A percentile compares a stretch with the other conserved stretches of the same genome.
Evolutionary conservation across 2,329 filamentous ascomycete species (phyloP).

Genomic region (Graphilbum sp.): DNA sequence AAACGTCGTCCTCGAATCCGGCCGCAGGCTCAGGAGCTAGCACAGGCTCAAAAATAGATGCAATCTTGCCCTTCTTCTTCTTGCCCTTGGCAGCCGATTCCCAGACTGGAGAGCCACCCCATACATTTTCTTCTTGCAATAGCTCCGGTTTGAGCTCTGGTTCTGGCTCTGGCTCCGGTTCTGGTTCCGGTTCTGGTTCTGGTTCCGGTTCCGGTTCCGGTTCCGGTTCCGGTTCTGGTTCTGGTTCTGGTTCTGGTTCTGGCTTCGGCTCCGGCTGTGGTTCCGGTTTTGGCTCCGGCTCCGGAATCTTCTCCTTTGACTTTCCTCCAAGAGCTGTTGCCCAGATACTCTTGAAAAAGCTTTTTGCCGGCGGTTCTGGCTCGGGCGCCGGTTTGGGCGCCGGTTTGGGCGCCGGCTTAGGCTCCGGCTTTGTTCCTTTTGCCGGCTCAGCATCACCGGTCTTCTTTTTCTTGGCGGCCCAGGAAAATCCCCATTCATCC

Average conservation of each 20-base stretch:
- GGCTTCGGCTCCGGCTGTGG: neutral
- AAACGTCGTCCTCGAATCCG: too few relatives aligned
- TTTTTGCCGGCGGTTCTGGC: slow-evolving; percentile 1
- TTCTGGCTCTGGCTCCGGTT: too few relatives aligned
- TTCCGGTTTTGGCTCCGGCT: neutral
- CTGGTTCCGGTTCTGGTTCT: neutral
- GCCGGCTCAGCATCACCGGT: slow-evolving; percentile 13
- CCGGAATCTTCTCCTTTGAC: neutral
- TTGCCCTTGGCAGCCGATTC: slow-evolving; percentile 13
- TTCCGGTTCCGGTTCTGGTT: slow-evolving; percentile 12
- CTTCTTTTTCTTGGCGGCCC: slow-evolving; percentile 27
- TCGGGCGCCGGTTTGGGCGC: neutral
- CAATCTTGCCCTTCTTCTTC: slow-evolving; percentile 14
- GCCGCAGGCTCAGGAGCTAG: too few relatives aligned
- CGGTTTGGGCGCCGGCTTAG: neutral
- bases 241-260: neutral
- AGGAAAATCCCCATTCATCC: slow-evolving; percentile 25
- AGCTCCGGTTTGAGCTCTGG: too few relatives aligned
- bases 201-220: slow-evolving; percentile 5
- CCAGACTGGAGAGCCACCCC: too few relatives aligned
- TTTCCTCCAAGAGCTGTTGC: neutral
- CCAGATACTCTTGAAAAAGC: neutral
- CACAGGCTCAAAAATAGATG: too few relatives aligned
- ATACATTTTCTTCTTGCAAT: slow-evolving; percentile 20
- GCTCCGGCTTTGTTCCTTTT: slow-evolving; percentile 11